Evolutionary conservation across 805 yeast species (phyloP).

Genomic region (Helenozyma rhizophorensis): DNA sequence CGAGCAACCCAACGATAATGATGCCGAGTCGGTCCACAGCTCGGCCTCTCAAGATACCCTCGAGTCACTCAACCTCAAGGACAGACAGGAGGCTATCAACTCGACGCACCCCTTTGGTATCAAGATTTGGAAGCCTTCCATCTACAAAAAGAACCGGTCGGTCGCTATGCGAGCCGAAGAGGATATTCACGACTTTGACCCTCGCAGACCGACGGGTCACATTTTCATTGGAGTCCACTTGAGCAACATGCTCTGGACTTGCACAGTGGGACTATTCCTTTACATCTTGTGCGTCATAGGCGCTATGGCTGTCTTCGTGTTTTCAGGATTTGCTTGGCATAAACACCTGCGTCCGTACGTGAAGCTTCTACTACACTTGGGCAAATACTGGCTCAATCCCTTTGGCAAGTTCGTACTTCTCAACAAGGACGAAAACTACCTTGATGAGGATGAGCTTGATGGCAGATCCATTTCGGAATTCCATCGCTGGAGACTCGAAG

Average conservation of each 20-base stretch:
- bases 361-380: slow-evolving; percentile 54
- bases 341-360: slow-evolving; percentile 60
- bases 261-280: slow-evolving; percentile 66
- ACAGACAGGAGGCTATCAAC: slow-evolving; percentile 94
- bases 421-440: slow-evolving; percentile 71
- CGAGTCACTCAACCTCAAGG: slow-evolving; percentile 84
- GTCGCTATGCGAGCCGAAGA: slow-evolving; percentile 88
- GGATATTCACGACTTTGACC: slow-evolving; percentile 79
- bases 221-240: slow-evolving; percentile 60
- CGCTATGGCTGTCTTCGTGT: slow-evolving; percentile 41
- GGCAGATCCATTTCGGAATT: slow-evolving; percentile 84
- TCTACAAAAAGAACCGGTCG: slow-evolving; percentile 87
- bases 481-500: slow-evolving; percentile 78
- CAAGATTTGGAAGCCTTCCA: slow-evolving; percentile 96
- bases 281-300: slow-evolving; percentile 49
- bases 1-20: slow-evolving; percentile 13
- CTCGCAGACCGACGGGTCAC: slow-evolving; percentile 39
- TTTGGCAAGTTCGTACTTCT: slow-evolving; percentile 87
- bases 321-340: slow-evolving; percentile 40
- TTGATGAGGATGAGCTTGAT: slow-evolving; percentile 82
- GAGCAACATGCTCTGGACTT: slow-evolving; percentile 70
- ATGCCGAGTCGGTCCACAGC: slow-evolving; percentile 23
- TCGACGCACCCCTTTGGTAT: slow-evolving; percentile 98
- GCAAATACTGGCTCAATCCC: slow-evolving; percentile 72
- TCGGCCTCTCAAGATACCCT: slow-evolving; percentile 43